These are phyloP conservation scores for Groenewaldozyma salmanticensis DNA, from an alignment of 805 yeast genomes.

Conservation along the genomic window DNA sequence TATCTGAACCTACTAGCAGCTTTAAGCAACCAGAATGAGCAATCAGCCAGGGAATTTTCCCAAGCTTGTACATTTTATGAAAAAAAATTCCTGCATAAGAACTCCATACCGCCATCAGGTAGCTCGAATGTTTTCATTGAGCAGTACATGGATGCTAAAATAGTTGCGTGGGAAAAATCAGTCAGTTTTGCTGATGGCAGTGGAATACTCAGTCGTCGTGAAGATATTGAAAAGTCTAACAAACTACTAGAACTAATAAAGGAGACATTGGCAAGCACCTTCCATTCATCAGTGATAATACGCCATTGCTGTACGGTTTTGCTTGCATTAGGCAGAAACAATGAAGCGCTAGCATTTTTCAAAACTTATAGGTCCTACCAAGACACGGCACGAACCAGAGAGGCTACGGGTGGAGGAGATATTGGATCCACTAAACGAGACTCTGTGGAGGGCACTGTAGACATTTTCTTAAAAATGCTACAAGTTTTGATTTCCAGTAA, in stretches of 20 bases:
- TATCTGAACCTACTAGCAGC: no score
- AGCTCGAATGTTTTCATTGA: conserved; percentile 17
- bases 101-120: conserved; percentile 15
- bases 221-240: conserved; percentile 10
- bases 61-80: not conserved
- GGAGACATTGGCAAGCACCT: conserved; percentile 20
- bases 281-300: conserved; percentile 27
- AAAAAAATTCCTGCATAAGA: not conserved
- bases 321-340: conserved; percentile 17
- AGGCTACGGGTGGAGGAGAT: conserved; percentile 20
- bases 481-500: conserved; percentile 9
- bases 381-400: conserved; percentile 18
- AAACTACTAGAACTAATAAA: conserved; percentile 12
- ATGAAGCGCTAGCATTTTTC: conserved; percentile 27
- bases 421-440: conserved; percentile 12
- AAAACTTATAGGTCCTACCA: conserved; percentile 24
- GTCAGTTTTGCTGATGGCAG: conserved; percentile 9
- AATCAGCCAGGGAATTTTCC: not conserved
- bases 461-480: conserved; percentile 8
- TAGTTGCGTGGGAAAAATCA: conserved; percentile 17
- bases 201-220: not conserved
- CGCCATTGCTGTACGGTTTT: conserved; percentile 23
- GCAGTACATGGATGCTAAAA: conserved; percentile 14
- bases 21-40: no score
- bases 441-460: conserved; percentile 12